Evolutionary conservation across 345 rosid genomes (phyloP).

Genomic region (Gossypium sturtianum): DNA sequence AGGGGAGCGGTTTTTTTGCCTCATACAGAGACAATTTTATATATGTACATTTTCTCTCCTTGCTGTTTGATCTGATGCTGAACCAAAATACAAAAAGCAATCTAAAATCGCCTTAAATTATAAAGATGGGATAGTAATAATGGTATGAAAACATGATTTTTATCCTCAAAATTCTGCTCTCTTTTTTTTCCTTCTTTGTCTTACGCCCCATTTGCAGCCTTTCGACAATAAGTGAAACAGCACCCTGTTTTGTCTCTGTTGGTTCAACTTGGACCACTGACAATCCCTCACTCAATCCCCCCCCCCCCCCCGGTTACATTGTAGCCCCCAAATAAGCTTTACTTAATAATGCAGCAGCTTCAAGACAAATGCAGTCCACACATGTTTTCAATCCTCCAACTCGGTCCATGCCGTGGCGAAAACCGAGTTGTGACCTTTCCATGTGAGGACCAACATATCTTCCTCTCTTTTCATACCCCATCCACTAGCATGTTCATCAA

Average conservation of each 20-base stretch:
- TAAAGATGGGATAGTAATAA: background rate
- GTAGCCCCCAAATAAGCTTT: background rate
- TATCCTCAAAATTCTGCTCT: constrained; percentile 20
- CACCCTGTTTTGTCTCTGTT: constrained; percentile 11
- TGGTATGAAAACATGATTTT: constrained; percentile 8
- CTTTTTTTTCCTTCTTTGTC: background rate
- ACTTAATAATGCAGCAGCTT: background rate
- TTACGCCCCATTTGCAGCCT: constrained; percentile 23
- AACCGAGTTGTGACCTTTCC: constrained; percentile 78
- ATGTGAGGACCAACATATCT: constrained; percentile 56
- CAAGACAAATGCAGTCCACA: constrained; percentile 4
- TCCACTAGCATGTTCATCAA: constrained; percentile 65
- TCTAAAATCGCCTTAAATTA: background rate
- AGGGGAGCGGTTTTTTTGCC: background rate
- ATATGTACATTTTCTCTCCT: constrained; percentile 5
- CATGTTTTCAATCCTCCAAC: constrained; percentile 21
- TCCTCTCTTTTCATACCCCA: constrained; percentile 81
- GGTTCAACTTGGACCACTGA: constrained; percentile 21
- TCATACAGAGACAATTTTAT: background rate
- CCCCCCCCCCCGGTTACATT: no score
- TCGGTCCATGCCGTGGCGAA: constrained; percentile 54
- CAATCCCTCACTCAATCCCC: no score
- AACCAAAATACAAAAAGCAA: background rate
- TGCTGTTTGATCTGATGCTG: constrained; percentile 31
- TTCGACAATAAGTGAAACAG: constrained; percentile 17